These are phyloP conservation scores for Drosera capensis DNA, from an alignment of 148 eudicot species.

Conservation along the genomic window DNA sequence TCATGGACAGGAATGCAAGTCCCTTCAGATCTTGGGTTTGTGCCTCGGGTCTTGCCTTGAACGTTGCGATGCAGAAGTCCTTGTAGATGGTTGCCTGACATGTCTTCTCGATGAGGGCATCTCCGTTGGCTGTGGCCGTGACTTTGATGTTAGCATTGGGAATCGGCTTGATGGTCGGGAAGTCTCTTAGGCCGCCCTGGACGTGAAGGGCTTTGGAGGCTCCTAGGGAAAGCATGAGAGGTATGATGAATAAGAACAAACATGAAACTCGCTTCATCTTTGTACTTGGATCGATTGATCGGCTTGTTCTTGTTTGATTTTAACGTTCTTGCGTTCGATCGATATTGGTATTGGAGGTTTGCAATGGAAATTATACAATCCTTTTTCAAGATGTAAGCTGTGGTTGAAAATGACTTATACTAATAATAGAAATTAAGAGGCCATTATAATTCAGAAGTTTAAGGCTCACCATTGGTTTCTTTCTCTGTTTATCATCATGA, in stretches of 20 bases:
- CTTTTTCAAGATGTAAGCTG: too few relatives aligned
- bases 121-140: too few relatives aligned
- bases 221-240: slow-evolving; percentile 1
- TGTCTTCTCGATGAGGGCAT: slow-evolving; percentile 4
- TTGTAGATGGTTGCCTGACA: slow-evolving; percentile 1
- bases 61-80: slow-evolving; percentile 9
- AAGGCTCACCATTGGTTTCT: too few relatives aligned
- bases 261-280: background rate
- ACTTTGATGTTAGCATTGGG: background rate
- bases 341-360: too few relatives aligned
- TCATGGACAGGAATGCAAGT: slow-evolving; percentile 16
- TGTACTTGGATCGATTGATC: too few relatives aligned
- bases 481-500: too few relatives aligned
- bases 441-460: too few relatives aligned
- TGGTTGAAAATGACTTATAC: too few relatives aligned
- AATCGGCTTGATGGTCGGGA: slow-evolving; percentile 7
- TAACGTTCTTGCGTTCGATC: too few relatives aligned
- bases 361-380: too few relatives aligned
- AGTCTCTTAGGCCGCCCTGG: background rate
- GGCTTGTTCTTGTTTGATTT: too few relatives aligned
- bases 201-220: background rate
- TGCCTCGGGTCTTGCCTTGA: slow-evolving; percentile 4
- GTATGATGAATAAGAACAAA: background rate
- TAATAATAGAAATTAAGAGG: too few relatives aligned
- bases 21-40: slow-evolving; percentile 6